phyloP scores from a whole-genome alignment of 2,329 filamentous ascomycete species.

The Dichotomopilus funicola region DNA sequence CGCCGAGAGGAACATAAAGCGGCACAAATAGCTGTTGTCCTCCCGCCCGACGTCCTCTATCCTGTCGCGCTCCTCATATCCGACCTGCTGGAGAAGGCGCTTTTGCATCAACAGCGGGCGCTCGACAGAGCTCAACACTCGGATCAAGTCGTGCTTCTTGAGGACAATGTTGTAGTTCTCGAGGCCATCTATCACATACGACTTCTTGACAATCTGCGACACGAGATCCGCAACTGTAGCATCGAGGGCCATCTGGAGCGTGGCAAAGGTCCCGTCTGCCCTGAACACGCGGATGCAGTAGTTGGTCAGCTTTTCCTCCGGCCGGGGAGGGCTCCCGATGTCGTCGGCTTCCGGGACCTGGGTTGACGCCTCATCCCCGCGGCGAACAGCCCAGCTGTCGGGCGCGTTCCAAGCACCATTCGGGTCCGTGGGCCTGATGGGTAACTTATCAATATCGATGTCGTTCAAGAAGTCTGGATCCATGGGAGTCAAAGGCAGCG shows the following conservation, averaged over 20 bases:
- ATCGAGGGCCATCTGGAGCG: conserved; percentile 75
- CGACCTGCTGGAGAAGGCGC: conserved; percentile 79
- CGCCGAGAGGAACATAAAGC: conserved; percentile 88
- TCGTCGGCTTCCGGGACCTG: conserved; percentile 60
- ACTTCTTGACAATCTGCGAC: conserved; percentile 87
- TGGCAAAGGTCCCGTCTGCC: conserved; percentile 88
- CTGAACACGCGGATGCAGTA: conserved; percentile 96
- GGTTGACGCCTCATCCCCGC: conserved; percentile 56
- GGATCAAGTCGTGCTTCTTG: conserved; percentile 82
- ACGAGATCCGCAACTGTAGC: conserved; percentile 83
- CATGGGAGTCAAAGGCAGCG: conserved; percentile 64
- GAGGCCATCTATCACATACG: conserved; percentile 80
- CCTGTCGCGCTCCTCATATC: conserved; percentile 78
- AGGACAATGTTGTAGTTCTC: conserved; percentile 95
- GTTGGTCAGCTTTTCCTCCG: conserved; percentile 66
- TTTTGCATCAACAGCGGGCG: conserved; percentile 89
- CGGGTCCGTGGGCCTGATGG: conserved; percentile 15
- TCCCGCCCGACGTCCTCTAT: conserved; percentile 92
- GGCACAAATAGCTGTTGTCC: conserved; percentile 94
- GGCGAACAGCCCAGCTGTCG: conserved; percentile 92
- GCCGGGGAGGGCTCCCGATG: conserved; percentile 55
- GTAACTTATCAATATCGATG: conserved; percentile 37
- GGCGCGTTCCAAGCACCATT: conserved; percentile 78
- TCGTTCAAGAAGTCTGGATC: conserved; percentile 46
- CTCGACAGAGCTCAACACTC: conserved; percentile 72